Evolutionary conservation across 1,139 yeast genomes (phyloP), one percentile per base, ranked within the genome.

Genomic region (Kurtzmaniella quercitrusa): DNA sequence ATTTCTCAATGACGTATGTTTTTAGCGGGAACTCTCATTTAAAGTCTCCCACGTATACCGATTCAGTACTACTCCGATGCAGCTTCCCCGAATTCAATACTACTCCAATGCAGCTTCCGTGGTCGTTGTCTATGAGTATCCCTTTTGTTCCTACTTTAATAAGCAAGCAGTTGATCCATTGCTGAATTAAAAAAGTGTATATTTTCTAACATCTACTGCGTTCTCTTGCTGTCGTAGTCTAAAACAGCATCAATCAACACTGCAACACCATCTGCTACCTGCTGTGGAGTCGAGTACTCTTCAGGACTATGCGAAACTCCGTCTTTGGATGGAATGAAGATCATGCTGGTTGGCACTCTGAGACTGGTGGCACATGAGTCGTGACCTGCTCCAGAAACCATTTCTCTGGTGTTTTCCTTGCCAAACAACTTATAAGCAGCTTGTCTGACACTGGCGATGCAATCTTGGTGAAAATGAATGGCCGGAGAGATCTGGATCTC

Each of bases 311-410:
- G 90, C 23, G 83, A 76, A 37, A 84, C 68, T n/a, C 90, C 90
- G 55, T 80, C 82, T 53, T 66, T 76, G 25, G 85, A 77, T 7
- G 91, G 90, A 53, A 82, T 80, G 59, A 84, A 84, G 24, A 84
- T 77, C 90, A 84, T 84, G 1, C 87, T 77, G 0, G 90, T 82
- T 21, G 91, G 90, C 33, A 79, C 74, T 40, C 73, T 68, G 8
- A 63, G 53, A 27, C 77, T 70, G 3, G 85, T 78, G 29, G 77
- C 71, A 52, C 88, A 81, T 3, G 85, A 78, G 56, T 84, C 91
- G 55, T 84, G 90, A 16, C 87, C 89, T 3, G 89, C 88, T 31
- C 90, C 90, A 52, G 85, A 78, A 39, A 75, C 73, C 42, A 84
- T 78, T 31, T 65, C 70, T 45, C 69, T 62, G 25, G 68, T 63